Percentiles rank a stretch among this genome's conserved stretches.
Evolutionary conservation across 2,329 filamentous ascomycete genomes (phyloP).

Genomic region (Teratosphaeria nubilosa): DNA sequence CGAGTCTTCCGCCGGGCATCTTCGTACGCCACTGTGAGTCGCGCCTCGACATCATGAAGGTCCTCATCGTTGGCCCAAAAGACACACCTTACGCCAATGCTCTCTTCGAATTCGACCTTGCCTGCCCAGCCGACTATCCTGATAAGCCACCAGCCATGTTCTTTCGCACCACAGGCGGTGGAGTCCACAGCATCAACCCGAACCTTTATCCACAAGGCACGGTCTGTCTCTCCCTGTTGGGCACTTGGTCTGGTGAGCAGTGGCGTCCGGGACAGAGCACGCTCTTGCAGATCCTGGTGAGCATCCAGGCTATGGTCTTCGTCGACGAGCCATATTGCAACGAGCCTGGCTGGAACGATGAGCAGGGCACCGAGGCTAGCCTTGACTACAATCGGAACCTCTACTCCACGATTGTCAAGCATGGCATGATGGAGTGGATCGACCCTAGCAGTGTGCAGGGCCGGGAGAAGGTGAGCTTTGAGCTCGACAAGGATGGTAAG

Average conservation of each 20-base stretch:
- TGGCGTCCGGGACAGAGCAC: slow-evolving; percentile 46
- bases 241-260: slow-evolving; percentile 48
- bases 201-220: slow-evolving; percentile 49
- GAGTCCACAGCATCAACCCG: slow-evolving; percentile 44
- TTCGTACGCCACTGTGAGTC: slow-evolving; percentile 49
- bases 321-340: slow-evolving; percentile 46
- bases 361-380: neutral
- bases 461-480: slow-evolving; percentile 3
- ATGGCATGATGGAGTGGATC: slow-evolving; percentile 26
- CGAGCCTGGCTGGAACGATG: slow-evolving; percentile 31
- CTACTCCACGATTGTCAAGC: slow-evolving; percentile 20
- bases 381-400: slow-evolving; percentile 20
- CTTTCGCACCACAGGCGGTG: slow-evolving; percentile 45
- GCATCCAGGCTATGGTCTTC: slow-evolving; percentile 49
- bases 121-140: slow-evolving; percentile 40
- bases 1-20: slow-evolving; percentile 42
- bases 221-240: slow-evolving; percentile 46
- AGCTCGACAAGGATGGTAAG: neutral
- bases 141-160: slow-evolving; percentile 38
- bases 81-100: slow-evolving; percentile 52
- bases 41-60: slow-evolving; percentile 46
- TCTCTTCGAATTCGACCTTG: slow-evolving; percentile 49
- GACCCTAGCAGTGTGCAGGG: neutral
- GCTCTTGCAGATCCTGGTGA: slow-evolving; percentile 43
- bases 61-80: slow-evolving; percentile 46